Evolutionary conservation across 768 basidiomycete species (phyloP).

Genomic region (Pholiota molesta): DNA sequence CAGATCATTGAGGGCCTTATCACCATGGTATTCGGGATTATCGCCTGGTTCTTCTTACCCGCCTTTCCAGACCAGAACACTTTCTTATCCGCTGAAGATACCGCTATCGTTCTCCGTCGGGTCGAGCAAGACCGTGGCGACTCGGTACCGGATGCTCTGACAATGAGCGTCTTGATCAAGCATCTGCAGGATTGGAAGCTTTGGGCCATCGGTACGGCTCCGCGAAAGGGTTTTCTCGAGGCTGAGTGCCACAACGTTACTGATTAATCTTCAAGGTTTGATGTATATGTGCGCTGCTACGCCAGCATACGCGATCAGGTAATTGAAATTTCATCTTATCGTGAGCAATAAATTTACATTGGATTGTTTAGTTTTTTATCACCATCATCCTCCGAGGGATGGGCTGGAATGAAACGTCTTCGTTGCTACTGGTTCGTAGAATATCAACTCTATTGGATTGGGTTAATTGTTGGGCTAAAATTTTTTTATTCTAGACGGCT

Average conservation of each 20-base stretch:
- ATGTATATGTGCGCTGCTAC: conserved; percentile 56
- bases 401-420: conserved; percentile 47
- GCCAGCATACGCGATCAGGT: conserved; percentile 55
- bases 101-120: conserved; percentile 43
- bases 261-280: conserved; percentile 29
- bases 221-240: neutral
- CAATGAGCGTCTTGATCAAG: conserved; percentile 34
- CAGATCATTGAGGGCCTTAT: conserved; percentile 54
- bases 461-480: neutral
- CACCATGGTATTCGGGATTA: conserved; percentile 45
- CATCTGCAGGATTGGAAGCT: conserved; percentile 51
- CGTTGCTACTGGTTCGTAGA: conserved; percentile 42
- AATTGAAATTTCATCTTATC: conserved; percentile 15
- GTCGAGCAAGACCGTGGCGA: conserved; percentile 54
- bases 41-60: conserved; percentile 47
- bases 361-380: conserved; percentile 40
- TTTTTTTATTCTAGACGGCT: conserved; percentile 38
- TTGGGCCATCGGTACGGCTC: conserved; percentile 44
- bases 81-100: conserved; percentile 45
- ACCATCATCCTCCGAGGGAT: conserved; percentile 50
- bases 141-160: conserved; percentile 46
- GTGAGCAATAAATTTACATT: neutral
- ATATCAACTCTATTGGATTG: neutral
- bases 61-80: conserved; percentile 52
- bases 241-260: neutral